phyloP scores from a whole-genome alignment of 202 grass and related monocot genomes.

The Carex arenaria region DNA sequence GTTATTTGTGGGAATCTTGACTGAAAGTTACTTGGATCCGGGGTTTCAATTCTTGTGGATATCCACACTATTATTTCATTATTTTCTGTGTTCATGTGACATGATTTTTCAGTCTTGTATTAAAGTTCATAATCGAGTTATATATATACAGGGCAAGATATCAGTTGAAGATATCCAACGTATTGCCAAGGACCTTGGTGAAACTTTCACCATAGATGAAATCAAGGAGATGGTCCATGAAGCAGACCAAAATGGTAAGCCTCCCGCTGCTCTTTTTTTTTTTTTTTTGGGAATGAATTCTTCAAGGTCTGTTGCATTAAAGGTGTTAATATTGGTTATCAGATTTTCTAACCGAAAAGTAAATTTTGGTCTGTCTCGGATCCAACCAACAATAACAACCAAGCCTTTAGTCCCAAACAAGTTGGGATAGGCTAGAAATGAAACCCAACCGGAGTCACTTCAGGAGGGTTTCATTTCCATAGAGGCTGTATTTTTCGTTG shows the following conservation, averaged over 20 bases:
- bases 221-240: slow-evolving; percentile 81
- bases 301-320: not conserved
- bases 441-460: no score
- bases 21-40: not conserved
- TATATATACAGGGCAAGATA: slow-evolving; percentile 57
- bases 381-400: not conserved
- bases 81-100: not conserved
- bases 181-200: slow-evolving; percentile 65
- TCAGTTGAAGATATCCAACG: slow-evolving; percentile 73
- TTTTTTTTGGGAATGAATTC: not conserved
- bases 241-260: slow-evolving; percentile 68
- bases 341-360: not conserved
- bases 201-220: slow-evolving; percentile 63
- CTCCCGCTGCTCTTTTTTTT: no score
- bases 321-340: not conserved
- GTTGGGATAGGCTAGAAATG: no score
- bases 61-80: not conserved
- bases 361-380: not conserved
- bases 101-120: not conserved
- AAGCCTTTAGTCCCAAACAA: no score
- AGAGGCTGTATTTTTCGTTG: no score
- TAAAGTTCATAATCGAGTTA: not conserved
- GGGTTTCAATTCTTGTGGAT: not conserved
- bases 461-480: no score
- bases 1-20: not conserved